Conservation (phyloP, 2,329 filamentous ascomycete species). For the Cladorrhinum sp. region DNA sequence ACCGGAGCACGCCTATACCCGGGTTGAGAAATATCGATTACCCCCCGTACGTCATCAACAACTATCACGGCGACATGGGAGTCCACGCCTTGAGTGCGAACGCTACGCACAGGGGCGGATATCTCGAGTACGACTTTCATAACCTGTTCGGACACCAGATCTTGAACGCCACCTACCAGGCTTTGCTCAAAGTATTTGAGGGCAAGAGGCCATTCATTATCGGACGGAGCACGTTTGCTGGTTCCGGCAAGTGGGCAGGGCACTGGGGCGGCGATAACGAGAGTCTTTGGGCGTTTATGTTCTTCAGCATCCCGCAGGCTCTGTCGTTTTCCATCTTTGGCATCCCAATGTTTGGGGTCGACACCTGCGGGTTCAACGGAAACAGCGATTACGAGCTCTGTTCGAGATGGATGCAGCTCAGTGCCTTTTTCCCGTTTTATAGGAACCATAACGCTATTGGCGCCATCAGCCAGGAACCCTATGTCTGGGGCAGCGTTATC, state of each 20-base stretch:
- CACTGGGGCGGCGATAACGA: conserved; percentile 81
- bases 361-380: conserved; percentile 67
- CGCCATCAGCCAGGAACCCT: conserved; percentile 66
- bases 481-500: conserved; percentile 63
- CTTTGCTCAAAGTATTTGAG: conserved; percentile 61
- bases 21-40: conserved; percentile 66
- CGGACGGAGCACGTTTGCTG: conserved; percentile 75
- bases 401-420: conserved; percentile 56
- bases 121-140: conserved; percentile 76
- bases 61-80: conserved; percentile 68
- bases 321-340: conserved; percentile 72
- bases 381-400: conserved; percentile 69
- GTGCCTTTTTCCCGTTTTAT: conserved; percentile 74
- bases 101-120: conserved; percentile 70
- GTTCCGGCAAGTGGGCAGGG: conserved; percentile 70
- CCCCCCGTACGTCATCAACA: conserved; percentile 74
- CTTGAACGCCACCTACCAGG: conserved; percentile 72
- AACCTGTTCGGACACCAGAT: conserved; percentile 75
- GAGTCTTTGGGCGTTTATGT: conserved; percentile 70
- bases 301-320: conserved; percentile 73
- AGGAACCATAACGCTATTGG: conserved; percentile 68
- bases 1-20: conserved; percentile 58
- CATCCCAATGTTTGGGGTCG: conserved; percentile 72
- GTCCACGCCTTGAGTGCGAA: conserved; percentile 73
- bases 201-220: conserved; percentile 77